Evolutionary conservation across 805 yeast species (phyloP), one percentile per base, ranked within the genome.

Genomic region (Maudiozyma turicensis): DNA sequence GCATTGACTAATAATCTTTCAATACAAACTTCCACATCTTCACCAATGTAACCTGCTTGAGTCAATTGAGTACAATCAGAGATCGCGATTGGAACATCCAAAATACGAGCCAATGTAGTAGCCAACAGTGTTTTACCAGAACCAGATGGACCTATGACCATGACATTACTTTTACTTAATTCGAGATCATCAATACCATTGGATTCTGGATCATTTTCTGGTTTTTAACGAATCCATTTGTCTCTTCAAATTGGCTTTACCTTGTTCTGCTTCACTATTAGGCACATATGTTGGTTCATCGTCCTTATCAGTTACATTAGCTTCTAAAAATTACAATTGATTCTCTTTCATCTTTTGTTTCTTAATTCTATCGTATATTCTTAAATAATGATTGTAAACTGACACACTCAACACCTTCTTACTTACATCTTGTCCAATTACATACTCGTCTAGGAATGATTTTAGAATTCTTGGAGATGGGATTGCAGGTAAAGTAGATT

Each of bases 21-120:
- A 28, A 79, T 70, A 54, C 83, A 78, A 32, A 73, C 65, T 52
- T 80, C 83, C 14, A 77, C 80, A 60, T 80, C 84, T 51, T 79
- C 84, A 28, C 84, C 84, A 42, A 80, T 77, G 55, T 80, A 79
- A 6, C 84, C 84, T 0, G 84, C 82, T 56, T 79, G 84, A 0
- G 84, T 79, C 50, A 79, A 57, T 42, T 80, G 76, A 0, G 84
- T 79, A 57, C 84, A 80, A 55, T 79, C 84, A 6, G 79, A 77
- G 11, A 79, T 78, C 0, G 80, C 74, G 38, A 78, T 73, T 2
- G 84, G 84, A 29, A 76, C 80, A 32, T 77, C 73, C 40, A 79
- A 58, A 0, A 72, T 65, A 38, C 68, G 69, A 0, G 84, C 83
- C 41, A 79, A 60, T 0, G 81, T 76, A 42, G 73, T 70, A 1